Evolutionary conservation across 176 grass and related monocot genomes (phyloP), one percentile per base, ranked within the genome.

Genomic region (Dactylis glomerata): DNA sequence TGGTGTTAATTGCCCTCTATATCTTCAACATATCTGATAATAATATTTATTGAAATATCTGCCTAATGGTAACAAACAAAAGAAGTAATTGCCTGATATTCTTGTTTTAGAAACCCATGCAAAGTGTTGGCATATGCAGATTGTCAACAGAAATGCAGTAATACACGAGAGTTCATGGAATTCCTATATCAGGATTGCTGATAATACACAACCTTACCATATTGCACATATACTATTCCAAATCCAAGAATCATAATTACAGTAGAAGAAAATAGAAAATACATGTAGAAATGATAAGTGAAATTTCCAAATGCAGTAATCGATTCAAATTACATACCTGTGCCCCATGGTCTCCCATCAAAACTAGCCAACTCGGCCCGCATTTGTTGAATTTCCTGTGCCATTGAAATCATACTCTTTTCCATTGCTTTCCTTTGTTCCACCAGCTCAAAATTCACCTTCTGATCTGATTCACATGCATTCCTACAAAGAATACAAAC

Each of bases 381-480:
- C 85, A 92, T 87, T 78, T 94, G 86, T 59, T 92, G 85, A 68
- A 88, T 90, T 73, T 94, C 92, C 77, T 87, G 90, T 56, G 82
- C 74, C 82, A 94, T 92, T 8, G 92, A 90, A 77, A 86, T 26
- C 87, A 94, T 90, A 75, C 75, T 92, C 81, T 92, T 94, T 33
- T 92, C 92, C 90, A 94, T 92, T 83, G 82, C 71, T 85, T 92
- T 89, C 85, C 82, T 90, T 86, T 94, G 92, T 83, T 92, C 92
- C 79, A 94, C 83, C 85, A 94, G 58, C 73, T 92, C 87, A 61
- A 92, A 67, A 50, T 94, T 94, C 61, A 70, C 87, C 56, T 94
- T 92, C 79, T 77, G 81, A 69, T 94, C 90, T 28, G 89, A 67
- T 46, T 80, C 90, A 26, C 81, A 85, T 83, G 90, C 46, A 85